These are phyloP conservation scores for Candida boidinii DNA, from an alignment of 805 yeast genomes.

Conservation along the genomic window DNA sequence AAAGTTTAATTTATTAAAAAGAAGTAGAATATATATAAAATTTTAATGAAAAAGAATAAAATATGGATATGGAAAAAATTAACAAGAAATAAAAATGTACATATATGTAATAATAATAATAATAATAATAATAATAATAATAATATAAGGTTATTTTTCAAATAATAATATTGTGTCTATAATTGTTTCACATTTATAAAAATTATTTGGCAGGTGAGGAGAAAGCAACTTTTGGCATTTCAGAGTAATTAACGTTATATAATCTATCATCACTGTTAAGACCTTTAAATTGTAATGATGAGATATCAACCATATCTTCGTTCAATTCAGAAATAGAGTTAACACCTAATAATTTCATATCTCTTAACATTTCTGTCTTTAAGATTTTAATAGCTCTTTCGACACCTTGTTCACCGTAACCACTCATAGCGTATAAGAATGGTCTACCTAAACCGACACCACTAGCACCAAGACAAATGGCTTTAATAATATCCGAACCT, in stretches of 20 bases:
- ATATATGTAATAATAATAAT: too few species aligned
- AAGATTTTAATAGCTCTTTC: slow-evolving; percentile 52
- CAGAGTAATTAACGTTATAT: slow-evolving; percentile 46
- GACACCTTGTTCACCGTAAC: slow-evolving; percentile 74
- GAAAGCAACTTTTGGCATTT: too few species aligned
- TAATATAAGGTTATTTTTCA: too few species aligned
- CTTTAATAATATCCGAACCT: slow-evolving; percentile 34
- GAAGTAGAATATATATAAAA: too few species aligned
- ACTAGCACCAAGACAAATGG: slow-evolving; percentile 34
- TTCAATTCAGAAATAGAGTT: slow-evolving; percentile 36
- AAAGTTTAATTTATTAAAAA: too few species aligned
- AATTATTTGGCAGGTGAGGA: too few species aligned
- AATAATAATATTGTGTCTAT: too few species aligned
- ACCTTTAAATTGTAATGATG: slow-evolving; percentile 22
- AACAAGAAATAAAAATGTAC: too few species aligned
- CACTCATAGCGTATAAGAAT: slow-evolving; percentile 67
- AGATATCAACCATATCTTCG: slow-evolving; percentile 30
- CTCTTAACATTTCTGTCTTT: slow-evolving; percentile 52
- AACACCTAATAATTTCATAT: slow-evolving; percentile 62
- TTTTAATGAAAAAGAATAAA: too few species aligned
- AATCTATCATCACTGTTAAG: slow-evolving; percentile 40
- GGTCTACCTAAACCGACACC: slow-evolving; percentile 68
- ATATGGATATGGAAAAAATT: too few species aligned
- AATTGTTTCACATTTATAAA: too few species aligned
- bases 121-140: too few species aligned